phyloP scores from a whole-genome alignment of 768 basidiomycete genomes.

The Boletus reticulatus region DNA sequence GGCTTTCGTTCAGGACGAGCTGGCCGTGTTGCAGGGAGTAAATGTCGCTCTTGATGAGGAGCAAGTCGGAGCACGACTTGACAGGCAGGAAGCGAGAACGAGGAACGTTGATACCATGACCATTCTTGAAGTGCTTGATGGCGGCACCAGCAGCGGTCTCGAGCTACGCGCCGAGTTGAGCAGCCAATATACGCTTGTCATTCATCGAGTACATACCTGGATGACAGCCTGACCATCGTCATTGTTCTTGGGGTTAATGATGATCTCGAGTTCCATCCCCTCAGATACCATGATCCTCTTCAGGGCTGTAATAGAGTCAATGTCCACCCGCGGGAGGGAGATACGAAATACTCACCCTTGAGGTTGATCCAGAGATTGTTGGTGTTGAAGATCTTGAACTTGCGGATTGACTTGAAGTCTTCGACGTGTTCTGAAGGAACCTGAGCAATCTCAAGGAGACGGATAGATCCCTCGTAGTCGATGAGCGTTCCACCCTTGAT shows the following conservation, averaged over 20 bases:
- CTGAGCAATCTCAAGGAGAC: slow-evolving; percentile 75
- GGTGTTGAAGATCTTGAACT: slow-evolving; percentile 82
- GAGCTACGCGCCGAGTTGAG: slow-evolving; percentile 37
- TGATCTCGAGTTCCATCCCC: slow-evolving; percentile 74
- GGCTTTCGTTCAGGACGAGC: slow-evolving; percentile 56
- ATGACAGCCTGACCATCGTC: slow-evolving; percentile 71
- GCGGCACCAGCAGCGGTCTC: slow-evolving; percentile 77
- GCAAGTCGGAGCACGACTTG: slow-evolving; percentile 59
- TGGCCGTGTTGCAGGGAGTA: slow-evolving; percentile 70
- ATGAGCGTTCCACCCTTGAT: slow-evolving; percentile 73
- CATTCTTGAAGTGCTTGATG: slow-evolving; percentile 67
- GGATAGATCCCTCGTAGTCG: slow-evolving; percentile 63
- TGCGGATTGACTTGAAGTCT: slow-evolving; percentile 71
- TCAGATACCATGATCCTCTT: slow-evolving; percentile 73
- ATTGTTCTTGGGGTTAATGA: slow-evolving; percentile 68
- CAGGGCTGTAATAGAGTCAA: slow-evolving; percentile 43
- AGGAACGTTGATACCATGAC: slow-evolving; percentile 72
- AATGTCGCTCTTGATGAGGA: slow-evolving; percentile 66
- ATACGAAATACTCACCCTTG: slow-evolving; percentile 31
- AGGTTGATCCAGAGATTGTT: slow-evolving; percentile 64
- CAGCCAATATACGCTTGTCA: background rate
- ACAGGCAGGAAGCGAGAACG: slow-evolving; percentile 70
- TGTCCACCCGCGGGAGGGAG: background rate
- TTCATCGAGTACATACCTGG: slow-evolving; percentile 39
- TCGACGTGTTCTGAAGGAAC: slow-evolving; percentile 71